Evolutionary conservation across 2,329 filamentous ascomycete species (phyloP).

Genomic region (Helotiales sp.): DNA sequence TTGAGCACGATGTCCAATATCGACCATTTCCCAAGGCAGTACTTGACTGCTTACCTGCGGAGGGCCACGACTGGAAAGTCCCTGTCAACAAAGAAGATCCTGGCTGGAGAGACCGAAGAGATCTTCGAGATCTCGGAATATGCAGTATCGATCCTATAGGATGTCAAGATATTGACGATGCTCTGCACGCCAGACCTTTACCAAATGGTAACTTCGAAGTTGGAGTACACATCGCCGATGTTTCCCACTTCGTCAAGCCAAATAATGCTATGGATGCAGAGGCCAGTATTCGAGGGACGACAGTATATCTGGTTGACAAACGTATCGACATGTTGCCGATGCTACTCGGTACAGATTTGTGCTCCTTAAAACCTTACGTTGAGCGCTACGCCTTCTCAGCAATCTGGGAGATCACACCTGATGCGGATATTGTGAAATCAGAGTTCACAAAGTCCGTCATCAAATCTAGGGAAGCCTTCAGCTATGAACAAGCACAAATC

Average conservation of each 20-base stretch:
- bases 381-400: constrained; percentile 87
- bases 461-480: constrained; percentile 93
- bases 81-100: constrained; percentile 76
- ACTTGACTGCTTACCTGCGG: constrained; percentile 84
- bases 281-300: constrained; percentile 90
- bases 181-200: constrained; percentile 80
- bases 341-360: constrained; percentile 92
- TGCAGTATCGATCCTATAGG: constrained; percentile 97
- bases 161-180: constrained; percentile 98
- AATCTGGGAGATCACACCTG: constrained; percentile 82
- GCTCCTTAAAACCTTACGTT: constrained; percentile 96
- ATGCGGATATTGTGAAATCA: constrained; percentile 82
- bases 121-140: constrained; percentile 82
- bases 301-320: constrained; percentile 97
- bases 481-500: constrained; percentile 93
- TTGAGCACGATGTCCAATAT: constrained; percentile 98
- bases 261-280: constrained; percentile 97
- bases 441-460: constrained; percentile 98
- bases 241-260: constrained; percentile 98
- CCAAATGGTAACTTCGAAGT: constrained; percentile 95
- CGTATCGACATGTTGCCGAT: constrained; percentile 99
- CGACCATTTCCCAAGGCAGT: constrained; percentile 95
- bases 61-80: constrained; percentile 94
- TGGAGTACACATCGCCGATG: constrained; percentile 97
- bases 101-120: constrained; percentile 82